A percentile compares a stretch with the other conserved stretches of the same genome.
Conservation (phyloP, 1,284 basidiomycete species). For the Amylostereum chailletii region DNA sequence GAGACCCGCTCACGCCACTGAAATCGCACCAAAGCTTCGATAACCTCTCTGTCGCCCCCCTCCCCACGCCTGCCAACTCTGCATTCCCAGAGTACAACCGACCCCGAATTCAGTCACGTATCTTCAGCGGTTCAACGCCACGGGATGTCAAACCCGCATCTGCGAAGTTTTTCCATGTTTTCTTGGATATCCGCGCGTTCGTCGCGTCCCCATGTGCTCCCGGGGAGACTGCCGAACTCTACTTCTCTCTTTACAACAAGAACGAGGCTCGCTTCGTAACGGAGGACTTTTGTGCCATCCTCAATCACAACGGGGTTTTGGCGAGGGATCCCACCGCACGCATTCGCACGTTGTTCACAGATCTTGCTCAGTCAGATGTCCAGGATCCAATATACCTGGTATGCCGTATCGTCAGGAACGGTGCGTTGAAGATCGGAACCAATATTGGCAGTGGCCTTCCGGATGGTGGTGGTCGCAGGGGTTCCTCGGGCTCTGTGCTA, state of each 20-base stretch:
- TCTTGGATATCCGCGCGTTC: constrained; percentile 86
- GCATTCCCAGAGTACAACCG: constrained; percentile 52
- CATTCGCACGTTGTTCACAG: constrained; percentile 83
- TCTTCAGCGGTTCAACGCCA: constrained; percentile 25
- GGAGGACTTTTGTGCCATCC: constrained; percentile 86
- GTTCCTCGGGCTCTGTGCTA: constrained; percentile 37
- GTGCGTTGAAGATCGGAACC: constrained; percentile 70
- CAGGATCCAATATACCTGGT: constrained; percentile 81
- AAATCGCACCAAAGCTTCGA: constrained; percentile 25
- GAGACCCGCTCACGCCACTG: constrained; percentile 17
- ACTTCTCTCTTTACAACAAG: constrained; percentile 90
- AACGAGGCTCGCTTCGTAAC: constrained; percentile 82
- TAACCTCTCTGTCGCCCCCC: constrained; percentile 27
- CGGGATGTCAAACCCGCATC: constrained; percentile 29
- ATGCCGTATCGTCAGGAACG: constrained; percentile 86
- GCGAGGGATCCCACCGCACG: constrained; percentile 62
- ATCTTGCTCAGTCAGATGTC: constrained; percentile 81
- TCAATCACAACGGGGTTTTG: constrained; percentile 88
- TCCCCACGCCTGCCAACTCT: constrained; percentile 59
- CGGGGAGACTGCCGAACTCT: constrained; percentile 88
- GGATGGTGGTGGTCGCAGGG: constrained; percentile 34
- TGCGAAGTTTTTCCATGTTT: constrained; percentile 80
- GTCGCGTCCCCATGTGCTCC: constrained; percentile 84
- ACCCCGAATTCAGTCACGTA: constrained; percentile 36
- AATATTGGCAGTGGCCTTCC: constrained; percentile 43